A percentile compares a stretch with the other conserved stretches of the same genome.
phyloP scores from a whole-genome alignment of 345 rosid species.

The Erysimum cheiranthoides region DNA sequence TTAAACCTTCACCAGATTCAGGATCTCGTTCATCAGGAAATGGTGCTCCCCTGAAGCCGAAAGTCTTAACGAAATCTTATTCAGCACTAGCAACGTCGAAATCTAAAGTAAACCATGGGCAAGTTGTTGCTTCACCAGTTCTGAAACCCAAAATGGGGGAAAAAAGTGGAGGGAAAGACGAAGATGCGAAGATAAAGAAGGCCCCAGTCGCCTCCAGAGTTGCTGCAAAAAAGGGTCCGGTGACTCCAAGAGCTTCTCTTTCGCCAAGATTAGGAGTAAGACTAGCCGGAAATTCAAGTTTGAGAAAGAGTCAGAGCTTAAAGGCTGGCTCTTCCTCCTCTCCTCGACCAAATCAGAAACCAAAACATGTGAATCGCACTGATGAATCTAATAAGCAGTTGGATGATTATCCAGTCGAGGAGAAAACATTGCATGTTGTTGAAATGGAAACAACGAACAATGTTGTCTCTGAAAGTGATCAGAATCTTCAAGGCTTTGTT shows the following conservation, averaged over 20 bases:
- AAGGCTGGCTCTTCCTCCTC: slow-evolving; percentile 47
- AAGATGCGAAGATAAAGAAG: slow-evolving; percentile 42
- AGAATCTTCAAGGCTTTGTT: slow-evolving; percentile 47
- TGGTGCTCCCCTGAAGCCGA: slow-evolving; percentile 39
- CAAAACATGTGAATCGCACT: slow-evolving; percentile 15
- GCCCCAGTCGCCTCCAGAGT: slow-evolving; percentile 45
- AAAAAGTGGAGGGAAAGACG: slow-evolving; percentile 36
- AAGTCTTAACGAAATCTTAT: slow-evolving; percentile 41
- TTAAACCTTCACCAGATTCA: slow-evolving; percentile 35
- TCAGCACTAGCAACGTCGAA: slow-evolving; percentile 33
- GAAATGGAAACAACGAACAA: slow-evolving; percentile 55
- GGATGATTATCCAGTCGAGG: slow-evolving; percentile 50
- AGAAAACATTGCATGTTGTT: slow-evolving; percentile 73
- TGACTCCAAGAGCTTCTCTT: slow-evolving; percentile 51
- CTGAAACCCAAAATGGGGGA: slow-evolving; percentile 24
- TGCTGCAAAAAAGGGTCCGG: slow-evolving; percentile 44
- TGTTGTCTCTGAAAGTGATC: slow-evolving; percentile 43
- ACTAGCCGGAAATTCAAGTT: slow-evolving; percentile 49
- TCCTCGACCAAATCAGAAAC: slow-evolving; percentile 51
- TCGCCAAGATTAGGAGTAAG: slow-evolving; percentile 44
- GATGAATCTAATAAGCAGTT: slow-evolving; percentile 43
- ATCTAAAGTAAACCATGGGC: slow-evolving; percentile 20
- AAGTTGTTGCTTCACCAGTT: slow-evolving; percentile 30
- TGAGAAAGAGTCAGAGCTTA: slow-evolving; percentile 52
- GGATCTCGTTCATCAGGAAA: slow-evolving; percentile 37